Evolutionary conservation across 768 basidiomycete genomes (phyloP), one percentile per base, ranked within the genome.

Genomic region (Candolleomyces eurysporus): DNA sequence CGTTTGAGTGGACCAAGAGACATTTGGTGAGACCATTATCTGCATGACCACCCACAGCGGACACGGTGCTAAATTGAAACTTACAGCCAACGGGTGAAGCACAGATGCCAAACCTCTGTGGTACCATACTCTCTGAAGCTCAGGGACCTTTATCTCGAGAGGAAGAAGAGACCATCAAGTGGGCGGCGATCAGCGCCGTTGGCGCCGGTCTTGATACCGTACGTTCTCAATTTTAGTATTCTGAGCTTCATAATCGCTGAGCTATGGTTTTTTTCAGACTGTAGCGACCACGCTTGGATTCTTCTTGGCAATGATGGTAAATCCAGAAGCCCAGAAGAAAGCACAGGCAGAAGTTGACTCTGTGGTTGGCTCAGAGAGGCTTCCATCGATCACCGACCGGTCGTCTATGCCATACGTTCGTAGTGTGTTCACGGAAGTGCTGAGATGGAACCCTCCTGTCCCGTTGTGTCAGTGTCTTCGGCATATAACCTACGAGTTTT

Each of bases 121-220:
- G 2, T 86, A 56, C 86, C 22, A 76, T 78, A 21, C 69, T 86
- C 59, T 78, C 89, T 36, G 79, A 88, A 64, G 77, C 73, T 22
- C 81, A 79, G 65, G 71, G 74, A 14, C 66, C 84, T 39, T 80
- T 73, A 48, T 70, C 73, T 4, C 83, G 86, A 59, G 85, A 88
- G 61, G 86, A 89, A 61, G 72, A 79, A 56, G 80, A 84, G 61
- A 75, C 90, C 61, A 88, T 87, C 68, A 87, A 87, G 84, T 83
- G 86, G 42, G 78, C 83, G 31, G 80, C 79, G 19, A 82, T 83
- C 48, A 70, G 84, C 17, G 83, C 84, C 69, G 77, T 80, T 52
- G 82, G 83, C 48, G 86, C 84, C 54, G 51, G 54, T 19, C 79
- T 82, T 63, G 83, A 84, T 71, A 83, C 83, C 36, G 83, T 83